phyloP scores from a whole-genome alignment of 768 basidiomycete species.

The Trametes coccinea region DNA sequence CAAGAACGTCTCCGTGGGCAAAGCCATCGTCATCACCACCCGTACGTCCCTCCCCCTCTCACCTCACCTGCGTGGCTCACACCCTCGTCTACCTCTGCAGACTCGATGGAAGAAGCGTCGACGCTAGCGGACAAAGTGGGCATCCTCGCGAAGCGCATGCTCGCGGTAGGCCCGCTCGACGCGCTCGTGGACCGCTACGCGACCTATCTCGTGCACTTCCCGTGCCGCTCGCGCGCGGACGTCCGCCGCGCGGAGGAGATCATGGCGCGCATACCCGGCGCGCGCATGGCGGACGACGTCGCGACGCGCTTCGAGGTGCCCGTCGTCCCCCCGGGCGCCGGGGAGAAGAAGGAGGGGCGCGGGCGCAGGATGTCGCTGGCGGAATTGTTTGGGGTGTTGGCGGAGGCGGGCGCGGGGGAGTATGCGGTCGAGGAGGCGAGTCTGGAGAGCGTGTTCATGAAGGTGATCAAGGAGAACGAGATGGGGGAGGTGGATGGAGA shows the following conservation, averaged over 20 bases:
- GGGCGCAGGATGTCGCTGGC: constrained; percentile 49
- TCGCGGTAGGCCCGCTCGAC: constrained; percentile 69
- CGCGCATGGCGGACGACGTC: constrained; percentile 69
- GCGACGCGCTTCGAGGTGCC: constrained; percentile 78
- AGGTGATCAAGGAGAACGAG: constrained; percentile 64
- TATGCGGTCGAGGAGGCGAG: constrained; percentile 72
- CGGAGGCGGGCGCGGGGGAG: constrained; percentile 55
- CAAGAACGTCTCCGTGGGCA: constrained; percentile 61
- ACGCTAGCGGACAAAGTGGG: constrained; percentile 78
- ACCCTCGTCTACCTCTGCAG: constrained; percentile 32
- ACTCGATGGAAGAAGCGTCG: constrained; percentile 85
- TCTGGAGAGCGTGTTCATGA: constrained; percentile 71
- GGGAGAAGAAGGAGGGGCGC: no score
- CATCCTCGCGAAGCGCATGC: constrained; percentile 68
- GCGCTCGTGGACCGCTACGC: constrained; percentile 66
- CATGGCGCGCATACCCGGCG: constrained; percentile 63
- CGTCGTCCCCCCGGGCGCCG: constrained; percentile 28
- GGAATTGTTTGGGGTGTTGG: constrained; percentile 55
- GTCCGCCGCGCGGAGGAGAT: constrained; percentile 54
- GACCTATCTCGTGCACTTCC: constrained; percentile 79
- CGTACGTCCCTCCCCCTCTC: constrained; percentile 41
- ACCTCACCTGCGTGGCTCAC: no score
- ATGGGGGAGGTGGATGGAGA: constrained; percentile 48
- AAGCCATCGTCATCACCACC: constrained; percentile 72
- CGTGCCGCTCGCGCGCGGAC: constrained; percentile 64